Conservation (phyloP, 495 filamentous ascomycete species). For the Neurospora sublineolata region DNA sequence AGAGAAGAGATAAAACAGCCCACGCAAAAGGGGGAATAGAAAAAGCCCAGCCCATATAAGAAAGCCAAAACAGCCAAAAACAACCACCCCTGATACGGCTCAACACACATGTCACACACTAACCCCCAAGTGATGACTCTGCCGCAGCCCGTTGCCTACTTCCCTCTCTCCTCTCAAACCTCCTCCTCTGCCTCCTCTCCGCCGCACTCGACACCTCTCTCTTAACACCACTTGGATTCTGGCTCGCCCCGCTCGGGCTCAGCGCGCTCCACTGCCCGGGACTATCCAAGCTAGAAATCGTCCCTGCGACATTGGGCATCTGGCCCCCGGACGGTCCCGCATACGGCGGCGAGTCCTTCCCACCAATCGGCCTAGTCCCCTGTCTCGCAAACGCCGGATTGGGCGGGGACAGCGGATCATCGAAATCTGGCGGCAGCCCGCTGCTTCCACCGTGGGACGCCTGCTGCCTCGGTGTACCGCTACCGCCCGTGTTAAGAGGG, state of each 20-base stretch:
- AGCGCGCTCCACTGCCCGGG: conserved; percentile 21
- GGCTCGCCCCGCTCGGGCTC: conserved; percentile 22
- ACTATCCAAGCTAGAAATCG: conserved; percentile 31
- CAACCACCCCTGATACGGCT: background rate
- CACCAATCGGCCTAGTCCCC: background rate
- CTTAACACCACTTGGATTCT: conserved; percentile 1
- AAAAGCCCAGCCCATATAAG: background rate
- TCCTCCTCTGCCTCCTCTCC: conserved; percentile 34
- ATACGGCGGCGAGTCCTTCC: conserved; percentile 45
- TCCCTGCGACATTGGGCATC: conserved; percentile 20
- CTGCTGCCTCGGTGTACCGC: background rate
- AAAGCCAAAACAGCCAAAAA: background rate
- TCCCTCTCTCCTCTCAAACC: conserved; percentile 36
- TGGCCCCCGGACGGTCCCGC: conserved; percentile 32
- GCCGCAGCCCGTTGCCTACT: conserved; percentile 18
- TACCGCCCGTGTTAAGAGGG: background rate
- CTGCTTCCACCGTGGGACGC: background rate
- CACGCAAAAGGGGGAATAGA: background rate
- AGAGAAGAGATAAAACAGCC: background rate
- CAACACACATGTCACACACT: background rate
- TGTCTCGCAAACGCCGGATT: conserved; percentile 33
- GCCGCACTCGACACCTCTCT: conserved; percentile 14
- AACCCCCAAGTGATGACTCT: conserved; percentile 1
- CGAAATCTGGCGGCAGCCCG: background rate
- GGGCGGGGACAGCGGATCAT: conserved; percentile 31